Percentiles rank a stretch among this genome's conserved stretches.
phyloP scores from a whole-genome alignment of 148 eudicot species.

The Cornus controversa region DNA sequence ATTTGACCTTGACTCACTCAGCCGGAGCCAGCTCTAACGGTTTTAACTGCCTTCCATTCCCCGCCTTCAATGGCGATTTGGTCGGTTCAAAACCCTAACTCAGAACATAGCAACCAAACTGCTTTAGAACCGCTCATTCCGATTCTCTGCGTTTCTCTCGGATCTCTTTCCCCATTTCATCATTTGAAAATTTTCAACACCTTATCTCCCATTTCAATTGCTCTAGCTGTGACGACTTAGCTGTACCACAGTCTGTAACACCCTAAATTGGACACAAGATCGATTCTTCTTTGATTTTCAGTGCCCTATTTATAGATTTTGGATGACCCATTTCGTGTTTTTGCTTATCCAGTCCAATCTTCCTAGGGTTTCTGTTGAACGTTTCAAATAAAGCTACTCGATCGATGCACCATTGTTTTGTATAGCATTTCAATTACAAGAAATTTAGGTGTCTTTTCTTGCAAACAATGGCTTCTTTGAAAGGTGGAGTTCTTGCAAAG shows the following conservation, averaged over 20 bases:
- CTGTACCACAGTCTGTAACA: not conserved
- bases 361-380: not conserved
- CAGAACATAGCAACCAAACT: not conserved
- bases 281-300: not conserved
- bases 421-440: not conserved
- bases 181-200: not conserved
- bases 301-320: not conserved
- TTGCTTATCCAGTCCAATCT: not conserved
- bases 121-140: not conserved
- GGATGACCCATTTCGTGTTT: not conserved
- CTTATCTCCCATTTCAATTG: not conserved
- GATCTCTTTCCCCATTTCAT: constrained; percentile 1
- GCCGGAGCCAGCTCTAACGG: not conserved
- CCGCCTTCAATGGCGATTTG: constrained; percentile 13
- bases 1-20: too few species aligned
- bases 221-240: not conserved
- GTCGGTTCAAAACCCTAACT: constrained; percentile 16
- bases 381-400: not conserved
- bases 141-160: not conserved
- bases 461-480: constrained; percentile 41
- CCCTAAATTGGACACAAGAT: not conserved
- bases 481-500: constrained; percentile 43
- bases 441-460: not conserved
- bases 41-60: constrained; percentile 1
- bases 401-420: not conserved